phyloP scores from a whole-genome alignment of 164 flowering plant species.

The Akebia trifoliata region DNA sequence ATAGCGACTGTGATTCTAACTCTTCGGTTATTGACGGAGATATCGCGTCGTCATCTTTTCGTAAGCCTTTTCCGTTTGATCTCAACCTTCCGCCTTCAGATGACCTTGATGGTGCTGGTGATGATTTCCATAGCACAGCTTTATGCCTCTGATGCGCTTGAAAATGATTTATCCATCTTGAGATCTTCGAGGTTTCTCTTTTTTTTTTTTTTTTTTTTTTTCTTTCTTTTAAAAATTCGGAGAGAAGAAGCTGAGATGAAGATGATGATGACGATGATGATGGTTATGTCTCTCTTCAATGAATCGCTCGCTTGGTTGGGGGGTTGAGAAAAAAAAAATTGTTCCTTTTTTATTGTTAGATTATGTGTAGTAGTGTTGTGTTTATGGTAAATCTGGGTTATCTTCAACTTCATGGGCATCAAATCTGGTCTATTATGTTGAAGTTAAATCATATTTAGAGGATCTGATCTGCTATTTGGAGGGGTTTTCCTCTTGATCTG shows the following conservation, averaged over 20 bases:
- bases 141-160: constrained; percentile 40
- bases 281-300: neutral
- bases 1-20: constrained; percentile 84
- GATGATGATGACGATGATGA: neutral
- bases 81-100: constrained; percentile 33
- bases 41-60: constrained; percentile 31
- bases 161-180: constrained; percentile 1
- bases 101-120: constrained; percentile 24
- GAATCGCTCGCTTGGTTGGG: constrained; percentile 2
- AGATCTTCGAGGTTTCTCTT: constrained; percentile 1
- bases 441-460: constrained; percentile 10
- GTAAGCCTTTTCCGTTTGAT: constrained; percentile 48
- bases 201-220: constrained; percentile 4
- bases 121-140: constrained; percentile 42
- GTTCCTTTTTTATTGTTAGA: constrained; percentile 17
- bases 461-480: constrained; percentile 8
- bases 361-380: constrained; percentile 13
- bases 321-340: neutral
- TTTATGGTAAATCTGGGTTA: constrained; percentile 5
- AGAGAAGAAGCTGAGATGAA: constrained; percentile 1
- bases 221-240: constrained; percentile 13
- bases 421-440: constrained; percentile 22
- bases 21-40: constrained; percentile 63
- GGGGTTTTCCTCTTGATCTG: constrained; percentile 7
- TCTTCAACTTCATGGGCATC: constrained; percentile 29